phyloP scores from a whole-genome alignment of 2,329 filamentous ascomycete species.

The Paramyrothecium sp. region DNA sequence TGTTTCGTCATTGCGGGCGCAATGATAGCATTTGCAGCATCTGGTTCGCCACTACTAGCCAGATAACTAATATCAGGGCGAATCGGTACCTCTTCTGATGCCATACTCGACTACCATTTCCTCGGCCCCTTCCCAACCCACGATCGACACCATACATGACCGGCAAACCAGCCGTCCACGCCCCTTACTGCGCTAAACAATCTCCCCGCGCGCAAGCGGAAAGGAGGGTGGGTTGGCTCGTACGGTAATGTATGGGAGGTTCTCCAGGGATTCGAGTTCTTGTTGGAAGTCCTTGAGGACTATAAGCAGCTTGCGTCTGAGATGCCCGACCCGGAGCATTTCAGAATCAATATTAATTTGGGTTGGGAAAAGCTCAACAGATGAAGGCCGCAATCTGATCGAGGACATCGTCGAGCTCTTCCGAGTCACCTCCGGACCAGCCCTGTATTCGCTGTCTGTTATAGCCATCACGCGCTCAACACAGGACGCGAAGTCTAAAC shows the following conservation, averaged over 20 bases:
- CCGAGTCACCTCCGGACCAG: not conserved
- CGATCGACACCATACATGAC: no score
- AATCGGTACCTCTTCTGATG: no score
- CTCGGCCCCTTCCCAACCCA: no score
- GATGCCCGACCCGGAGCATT: slow-evolving; percentile 8
- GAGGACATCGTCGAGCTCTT: not conserved
- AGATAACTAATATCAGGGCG: no score
- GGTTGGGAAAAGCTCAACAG: slow-evolving; percentile 7
- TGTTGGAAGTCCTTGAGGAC: slow-evolving; percentile 4
- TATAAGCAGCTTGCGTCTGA: slow-evolving; percentile 4
- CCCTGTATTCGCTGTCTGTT: slow-evolving; percentile 8
- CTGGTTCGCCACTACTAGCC: no score
- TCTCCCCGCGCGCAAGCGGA: slow-evolving; percentile 5
- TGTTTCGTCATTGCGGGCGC: no score
- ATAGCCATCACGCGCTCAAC: slow-evolving; percentile 12
- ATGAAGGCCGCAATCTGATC: slow-evolving; percentile 2
- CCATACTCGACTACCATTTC: no score
- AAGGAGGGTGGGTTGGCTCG: slow-evolving; percentile 8
- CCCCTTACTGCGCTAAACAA: no score
- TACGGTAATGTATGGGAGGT: slow-evolving; percentile 11
- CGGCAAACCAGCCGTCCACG: no score
- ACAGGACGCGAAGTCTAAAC: slow-evolving; percentile 10
- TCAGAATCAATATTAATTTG: no score
- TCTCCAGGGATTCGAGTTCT: slow-evolving; percentile 10
- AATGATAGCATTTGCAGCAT: no score